Evolutionary conservation across 148 eudicot genomes (phyloP), one percentile per base, ranked within the genome.

Genomic region (Silene conica): DNA sequence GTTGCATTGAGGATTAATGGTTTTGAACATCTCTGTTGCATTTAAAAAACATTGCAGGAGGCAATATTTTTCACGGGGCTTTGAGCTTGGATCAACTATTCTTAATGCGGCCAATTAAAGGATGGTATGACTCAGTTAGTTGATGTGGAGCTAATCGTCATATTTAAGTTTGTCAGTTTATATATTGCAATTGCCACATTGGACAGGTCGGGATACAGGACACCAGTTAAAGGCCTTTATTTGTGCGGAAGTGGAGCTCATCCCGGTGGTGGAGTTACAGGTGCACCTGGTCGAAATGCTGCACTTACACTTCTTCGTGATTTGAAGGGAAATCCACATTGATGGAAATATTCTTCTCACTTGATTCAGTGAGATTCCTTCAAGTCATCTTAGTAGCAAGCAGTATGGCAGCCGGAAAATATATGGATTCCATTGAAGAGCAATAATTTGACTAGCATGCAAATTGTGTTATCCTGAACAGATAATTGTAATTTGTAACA

Each of bases 191-290:
- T 14, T 11, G 54, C 13, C 3, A 12, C 19, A 48, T n/a, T 41
- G 14, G 41, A 43, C 54, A 67, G 52, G 70, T 67, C 70, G 19
- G 26, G 54, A n/a, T 67, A 67, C 26, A 67, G 70, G 70, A 67
- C 70, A 43, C 70, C 70, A n/a, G 52, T 67, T 18, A 41, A 67
- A 67, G 70, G 70, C n/a, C 54, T 67, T 16, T 67, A 67, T 67
- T 43, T 67, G 26, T 67, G 70, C 26, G 70, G 70, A 20, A 67
- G 70, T 20, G 70, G 70, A 43, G 54, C 70, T n/a, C 70, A 67
- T 41, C 70, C 70, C 19, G 70, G 70, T 43, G 70, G 70, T 9
- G 70, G 70, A 18, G 70, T 67, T 67, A 67, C 54, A 8, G 54
- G 54, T 19, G 70, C 70, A 67, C 70, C 70, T 43, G 70, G 54